Evolutionary conservation across 495 filamentous ascomycete species (phyloP).

Genomic region (Penicillium arizonense): DNA sequence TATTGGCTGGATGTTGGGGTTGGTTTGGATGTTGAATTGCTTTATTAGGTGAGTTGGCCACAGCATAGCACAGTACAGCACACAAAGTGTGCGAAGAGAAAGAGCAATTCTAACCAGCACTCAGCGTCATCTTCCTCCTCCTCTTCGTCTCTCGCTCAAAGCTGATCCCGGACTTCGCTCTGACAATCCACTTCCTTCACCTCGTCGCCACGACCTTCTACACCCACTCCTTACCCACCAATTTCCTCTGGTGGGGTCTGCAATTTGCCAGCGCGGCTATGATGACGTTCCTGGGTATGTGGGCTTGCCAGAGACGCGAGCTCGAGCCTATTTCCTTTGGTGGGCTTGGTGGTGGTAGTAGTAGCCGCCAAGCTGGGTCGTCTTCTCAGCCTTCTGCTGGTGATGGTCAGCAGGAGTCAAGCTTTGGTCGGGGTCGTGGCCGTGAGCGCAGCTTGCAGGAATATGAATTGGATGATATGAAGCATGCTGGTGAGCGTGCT

Average conservation of each 20-base stretch:
- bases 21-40: constrained; percentile 82
- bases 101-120: too few relatives aligned
- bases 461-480: constrained; percentile 81
- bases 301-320: constrained; percentile 88
- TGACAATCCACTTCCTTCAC: constrained; percentile 86
- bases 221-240: constrained; percentile 66
- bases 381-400: constrained; percentile 22
- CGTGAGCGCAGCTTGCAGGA: constrained; percentile 46
- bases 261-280: constrained; percentile 66
- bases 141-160: constrained; percentile 83
- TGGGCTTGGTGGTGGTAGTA: constrained; percentile 43
- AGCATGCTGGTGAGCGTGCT: constrained; percentile 39
- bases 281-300: constrained; percentile 76
- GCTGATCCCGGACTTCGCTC: constrained; percentile 87
- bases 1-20: constrained; percentile 84
- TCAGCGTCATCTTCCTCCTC: constrained; percentile 67
- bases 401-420: constrained; percentile 26
- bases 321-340: constrained; percentile 87
- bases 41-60: constrained; percentile 63
- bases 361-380: constrained; percentile 18
- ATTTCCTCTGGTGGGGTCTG: constrained; percentile 84
- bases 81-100: too few relatives aligned
- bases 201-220: constrained; percentile 76
- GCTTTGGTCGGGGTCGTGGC: constrained; percentile 36
- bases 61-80: background rate